A percentile compares a stretch with the other conserved stretches of the same genome.
Conservation (phyloP, 1,284 basidiomycete genomes). For the Heterobasidion irregulare region DNA sequence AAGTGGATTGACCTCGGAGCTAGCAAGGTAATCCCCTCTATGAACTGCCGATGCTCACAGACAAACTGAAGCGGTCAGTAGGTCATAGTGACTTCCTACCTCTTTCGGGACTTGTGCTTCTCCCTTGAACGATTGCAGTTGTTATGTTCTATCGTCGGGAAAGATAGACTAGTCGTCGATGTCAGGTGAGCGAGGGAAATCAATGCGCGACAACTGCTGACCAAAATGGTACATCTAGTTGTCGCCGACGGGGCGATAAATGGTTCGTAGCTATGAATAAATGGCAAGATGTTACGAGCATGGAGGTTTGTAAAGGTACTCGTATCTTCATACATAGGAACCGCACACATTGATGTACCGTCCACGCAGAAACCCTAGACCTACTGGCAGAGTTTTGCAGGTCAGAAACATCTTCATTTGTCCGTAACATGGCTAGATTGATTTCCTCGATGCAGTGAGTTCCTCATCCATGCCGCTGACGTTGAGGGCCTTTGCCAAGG, state of each 20-base stretch:
- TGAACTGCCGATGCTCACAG: slow-evolving; percentile 1
- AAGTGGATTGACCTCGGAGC: slow-evolving; percentile 89
- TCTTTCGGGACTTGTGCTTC: slow-evolving; percentile 84
- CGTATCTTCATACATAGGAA: neutral
- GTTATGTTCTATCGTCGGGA: slow-evolving; percentile 67
- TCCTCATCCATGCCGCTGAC: slow-evolving; percentile 95
- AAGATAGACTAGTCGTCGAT: slow-evolving; percentile 89
- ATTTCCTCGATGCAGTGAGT: slow-evolving; percentile 57
- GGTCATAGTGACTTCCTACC: slow-evolving; percentile 95
- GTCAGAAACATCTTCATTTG: slow-evolving; percentile 18
- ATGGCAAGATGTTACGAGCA: slow-evolving; percentile 96
- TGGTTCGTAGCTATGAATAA: slow-evolving; percentile 99
- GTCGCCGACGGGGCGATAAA: slow-evolving; percentile 65
- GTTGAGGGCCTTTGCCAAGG: slow-evolving; percentile 97
- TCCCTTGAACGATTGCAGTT: slow-evolving; percentile 63
- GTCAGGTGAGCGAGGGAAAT: slow-evolving; percentile 59
- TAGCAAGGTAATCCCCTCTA: slow-evolving; percentile 59
- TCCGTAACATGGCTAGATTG: neutral
- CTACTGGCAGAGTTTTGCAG: slow-evolving; percentile 72
- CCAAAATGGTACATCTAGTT: slow-evolving; percentile 39
- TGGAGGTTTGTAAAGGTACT: slow-evolving; percentile 80
- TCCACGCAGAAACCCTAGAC: slow-evolving; percentile 54
- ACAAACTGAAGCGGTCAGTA: slow-evolving; percentile 21
- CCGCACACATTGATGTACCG: neutral
- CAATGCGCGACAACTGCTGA: neutral